Evolutionary conservation across 148 eudicot species (phyloP), one percentile per base, ranked within the genome.

Genomic region (Nyssa sinensis): DNA sequence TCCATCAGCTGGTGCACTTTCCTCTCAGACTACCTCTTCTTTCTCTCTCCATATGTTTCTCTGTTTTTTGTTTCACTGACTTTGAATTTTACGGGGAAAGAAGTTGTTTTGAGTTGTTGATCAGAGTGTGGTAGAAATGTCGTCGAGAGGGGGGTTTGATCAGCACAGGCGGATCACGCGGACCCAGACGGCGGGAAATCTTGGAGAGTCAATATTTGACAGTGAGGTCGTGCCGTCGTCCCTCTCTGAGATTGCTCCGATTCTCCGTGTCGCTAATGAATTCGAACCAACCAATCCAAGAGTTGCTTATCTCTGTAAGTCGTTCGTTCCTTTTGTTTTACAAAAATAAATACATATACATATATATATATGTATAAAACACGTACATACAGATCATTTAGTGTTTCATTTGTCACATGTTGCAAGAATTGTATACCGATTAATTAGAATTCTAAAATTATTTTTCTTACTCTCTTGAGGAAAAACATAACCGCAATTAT

Each of bases 191-290:
- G 64, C 64, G 12, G 64, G 64, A 33, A 62, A 27, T 62, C 64
- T 62, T 4, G 64, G 64, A 14, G 96, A 90, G 71, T 86, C 94
- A 7, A 88, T 89, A 3, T 90, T 95, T 65, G 99, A 95, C 76
- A 92, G 98, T 88, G 99, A 95, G 82, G 86, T 95, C 35, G 99
- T 95, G 72, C 99, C 99, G 49, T 95, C 99, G 30, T 91, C 99
- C 7, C 84, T 95, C n/a, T 90, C 84, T 27, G 94, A 92, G 76
- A 95, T 95, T 35, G 99, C 98, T 70, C 98, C 99, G 0, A 95
- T 95, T 82, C 97, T 95, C 61, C 99, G 99, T 78, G 99, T 95
- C 69, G 99, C 99, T 67, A 95, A 93, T 81, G 99, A 95, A 84
- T 97, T 95, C 13, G 99, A 95, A 75, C 91, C 90, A 30, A 88